A percentile compares a stretch with the other conserved stretches of the same genome.
These are phyloP conservation scores for Schwanniomyces yamadae DNA, from an alignment of 805 yeast genomes.

Conservation along the genomic window DNA sequence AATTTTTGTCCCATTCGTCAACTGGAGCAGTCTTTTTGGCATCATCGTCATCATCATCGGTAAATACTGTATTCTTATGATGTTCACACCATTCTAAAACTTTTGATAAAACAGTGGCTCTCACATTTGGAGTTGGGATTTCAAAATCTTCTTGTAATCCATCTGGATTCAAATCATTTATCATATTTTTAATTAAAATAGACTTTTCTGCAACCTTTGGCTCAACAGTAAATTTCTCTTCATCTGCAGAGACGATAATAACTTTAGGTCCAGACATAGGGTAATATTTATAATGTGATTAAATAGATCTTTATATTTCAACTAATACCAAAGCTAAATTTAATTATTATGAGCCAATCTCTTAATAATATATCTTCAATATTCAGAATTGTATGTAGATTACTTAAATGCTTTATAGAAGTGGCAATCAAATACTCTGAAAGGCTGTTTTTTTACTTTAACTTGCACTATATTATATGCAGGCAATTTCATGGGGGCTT, in stretches of 20 bases:
- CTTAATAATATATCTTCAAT: neutral
- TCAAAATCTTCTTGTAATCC: slow-evolving; percentile 69
- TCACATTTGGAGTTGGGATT: slow-evolving; percentile 88
- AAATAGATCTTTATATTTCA: neutral
- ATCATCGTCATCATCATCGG: slow-evolving; percentile 80
- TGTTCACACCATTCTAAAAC: slow-evolving; percentile 97
- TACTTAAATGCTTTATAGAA: neutral
- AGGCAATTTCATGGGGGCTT: no score
- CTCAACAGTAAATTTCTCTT: slow-evolving; percentile 75
- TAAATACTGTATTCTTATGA: slow-evolving; percentile 76
- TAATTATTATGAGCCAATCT: neutral
- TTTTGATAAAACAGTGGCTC: slow-evolving; percentile 81
- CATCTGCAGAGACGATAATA: slow-evolving; percentile 73
- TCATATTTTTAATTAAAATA: slow-evolving; percentile 79
- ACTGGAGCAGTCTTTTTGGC: slow-evolving; percentile 87
- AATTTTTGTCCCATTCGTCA: slow-evolving; percentile 94
- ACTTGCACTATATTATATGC: no score
- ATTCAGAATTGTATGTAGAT: no score
- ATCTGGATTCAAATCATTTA: slow-evolving; percentile 63
- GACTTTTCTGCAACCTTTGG: slow-evolving; percentile 85
- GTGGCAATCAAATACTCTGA: neutral
- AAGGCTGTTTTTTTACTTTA: no score
- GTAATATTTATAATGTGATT: neutral
- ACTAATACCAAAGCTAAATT: neutral
- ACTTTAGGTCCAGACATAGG: slow-evolving; percentile 37